These are phyloP conservation scores for Pogostemon cablin DNA, from an alignment of 257 asterid species.

Conservation along the genomic window DNA sequence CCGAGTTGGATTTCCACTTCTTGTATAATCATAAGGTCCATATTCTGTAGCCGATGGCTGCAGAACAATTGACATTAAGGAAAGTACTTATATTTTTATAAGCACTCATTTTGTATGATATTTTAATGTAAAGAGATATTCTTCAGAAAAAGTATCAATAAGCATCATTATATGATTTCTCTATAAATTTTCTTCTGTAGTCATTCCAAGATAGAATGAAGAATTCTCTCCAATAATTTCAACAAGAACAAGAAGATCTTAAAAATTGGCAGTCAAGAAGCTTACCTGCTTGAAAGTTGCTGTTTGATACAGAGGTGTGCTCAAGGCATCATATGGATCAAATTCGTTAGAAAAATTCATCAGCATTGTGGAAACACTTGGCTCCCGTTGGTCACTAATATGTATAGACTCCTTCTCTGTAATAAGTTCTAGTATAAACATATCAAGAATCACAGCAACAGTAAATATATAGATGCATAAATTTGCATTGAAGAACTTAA, in stretches of 20 bases:
- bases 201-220: conserved; percentile 1
- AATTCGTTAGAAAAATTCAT: conserved; percentile 82
- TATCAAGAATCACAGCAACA: conserved; percentile 6
- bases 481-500: neutral
- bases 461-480: neutral
- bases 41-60: conserved; percentile 90
- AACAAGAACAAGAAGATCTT: neutral
- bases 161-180: neutral
- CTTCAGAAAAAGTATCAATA: neutral
- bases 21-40: conserved; percentile 88
- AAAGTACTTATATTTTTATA: neutral
- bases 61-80: conserved; percentile 21
- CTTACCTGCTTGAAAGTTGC: conserved; percentile 97
- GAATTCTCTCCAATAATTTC: neutral
- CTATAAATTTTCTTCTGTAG: neutral
- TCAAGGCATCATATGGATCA: conserved; percentile 84
- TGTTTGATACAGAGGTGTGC: conserved; percentile 97
- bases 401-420: conserved; percentile 44
- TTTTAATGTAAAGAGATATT: conserved; percentile 7
- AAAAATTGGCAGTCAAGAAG: neutral
- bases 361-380: conserved; percentile 79
- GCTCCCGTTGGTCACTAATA: conserved; percentile 45
- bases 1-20: conserved; percentile 98
- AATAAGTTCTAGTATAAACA: conserved; percentile 15
- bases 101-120: neutral